These are phyloP conservation scores for Dactylonectria estremocensis DNA, from an alignment of 2,329 filamentous ascomycete genomes.

Conservation along the genomic window DNA sequence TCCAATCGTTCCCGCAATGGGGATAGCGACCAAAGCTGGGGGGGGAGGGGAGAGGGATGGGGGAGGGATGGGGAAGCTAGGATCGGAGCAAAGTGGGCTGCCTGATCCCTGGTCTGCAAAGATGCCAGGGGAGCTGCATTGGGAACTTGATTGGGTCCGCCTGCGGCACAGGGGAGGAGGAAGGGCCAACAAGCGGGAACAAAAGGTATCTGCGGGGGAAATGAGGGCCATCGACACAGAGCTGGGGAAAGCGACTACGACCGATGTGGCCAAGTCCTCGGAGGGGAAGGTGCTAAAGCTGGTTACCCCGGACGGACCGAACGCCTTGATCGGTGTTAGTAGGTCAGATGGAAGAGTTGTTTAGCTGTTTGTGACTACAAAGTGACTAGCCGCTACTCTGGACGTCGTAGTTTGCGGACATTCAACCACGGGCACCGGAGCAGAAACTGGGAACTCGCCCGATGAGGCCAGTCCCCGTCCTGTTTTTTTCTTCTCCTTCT, in stretches of 20 bases:
- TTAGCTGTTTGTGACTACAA: too few species aligned
- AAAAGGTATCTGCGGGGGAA: conserved; percentile 41
- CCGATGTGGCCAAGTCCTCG: too few species aligned
- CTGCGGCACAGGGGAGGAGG: conserved; percentile 28
- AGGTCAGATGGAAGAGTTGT: not conserved
- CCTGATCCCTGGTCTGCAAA: not conserved
- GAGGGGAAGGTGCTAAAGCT: not conserved
- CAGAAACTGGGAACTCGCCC: too few species aligned
- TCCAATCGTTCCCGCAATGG: too few species aligned
- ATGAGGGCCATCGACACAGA: conserved; percentile 30
- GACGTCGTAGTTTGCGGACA: too few species aligned
- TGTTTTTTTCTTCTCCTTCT: too few species aligned
- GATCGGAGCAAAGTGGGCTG: not conserved
- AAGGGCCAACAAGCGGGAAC: conserved; percentile 10
- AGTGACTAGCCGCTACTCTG: too few species aligned
- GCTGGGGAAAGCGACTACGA: not conserved
- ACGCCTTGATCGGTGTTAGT: conserved; percentile 7
- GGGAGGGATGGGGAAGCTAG: conserved; percentile 10
- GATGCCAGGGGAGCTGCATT: conserved; percentile 9
- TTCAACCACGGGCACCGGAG: too few species aligned
- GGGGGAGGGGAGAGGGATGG: conserved; percentile 29
- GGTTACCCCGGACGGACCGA: conserved; percentile 36
- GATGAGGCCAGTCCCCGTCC: too few species aligned
- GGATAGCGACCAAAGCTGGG: too few species aligned
- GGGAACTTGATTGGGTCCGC: conserved; percentile 28